Evolutionary conservation across 768 basidiomycete species (phyloP).

Genomic region (Boletus pseudo-olivaceus): DNA sequence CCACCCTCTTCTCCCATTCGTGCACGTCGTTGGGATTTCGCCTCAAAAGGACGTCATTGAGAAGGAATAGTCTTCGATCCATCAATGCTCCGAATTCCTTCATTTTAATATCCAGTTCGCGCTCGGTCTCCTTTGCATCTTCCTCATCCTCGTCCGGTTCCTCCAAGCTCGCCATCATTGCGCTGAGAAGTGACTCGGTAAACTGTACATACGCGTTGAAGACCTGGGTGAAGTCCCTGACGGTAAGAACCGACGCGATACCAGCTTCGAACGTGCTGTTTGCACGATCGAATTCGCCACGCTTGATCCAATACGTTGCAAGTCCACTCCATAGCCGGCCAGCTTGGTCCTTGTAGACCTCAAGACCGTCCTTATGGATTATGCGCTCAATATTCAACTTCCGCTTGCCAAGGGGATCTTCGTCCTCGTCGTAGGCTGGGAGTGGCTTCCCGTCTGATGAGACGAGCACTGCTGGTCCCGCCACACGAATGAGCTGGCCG

Average conservation of each 20-base stretch:
- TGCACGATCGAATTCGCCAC: constrained; percentile 90
- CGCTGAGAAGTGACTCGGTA: constrained; percentile 82
- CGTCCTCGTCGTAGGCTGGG: constrained; percentile 70
- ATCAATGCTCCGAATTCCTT: constrained; percentile 91
- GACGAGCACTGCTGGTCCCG: constrained; percentile 58
- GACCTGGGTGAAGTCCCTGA: constrained; percentile 96
- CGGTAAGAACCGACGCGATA: constrained; percentile 78
- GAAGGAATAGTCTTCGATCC: constrained; percentile 91
- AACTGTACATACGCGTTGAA: constrained; percentile 97
- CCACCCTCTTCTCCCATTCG: constrained; percentile 98
- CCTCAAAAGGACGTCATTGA: constrained; percentile 90
- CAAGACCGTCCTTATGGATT: constrained; percentile 80
- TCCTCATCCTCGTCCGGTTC: constrained; percentile 80
- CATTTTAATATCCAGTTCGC: constrained; percentile 85
- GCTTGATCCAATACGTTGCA: constrained; percentile 98
- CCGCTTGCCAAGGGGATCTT: constrained; percentile 66
- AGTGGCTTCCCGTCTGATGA: constrained; percentile 48
- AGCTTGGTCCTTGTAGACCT: constrained; percentile 93
- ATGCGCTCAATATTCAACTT: constrained; percentile 87
- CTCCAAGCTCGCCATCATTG: constrained; percentile 83
- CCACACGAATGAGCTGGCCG: constrained; percentile 68
- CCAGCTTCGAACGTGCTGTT: constrained; percentile 87
- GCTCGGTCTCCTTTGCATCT: constrained; percentile 72
- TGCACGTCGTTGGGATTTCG: constrained; percentile 97
- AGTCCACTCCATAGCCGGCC: constrained; percentile 94